Percentiles rank a stretch among this genome's conserved stretches.
Conservation (phyloP, 2,329 filamentous ascomycete genomes). For the Colletotrichum cordylinicola region DNA sequence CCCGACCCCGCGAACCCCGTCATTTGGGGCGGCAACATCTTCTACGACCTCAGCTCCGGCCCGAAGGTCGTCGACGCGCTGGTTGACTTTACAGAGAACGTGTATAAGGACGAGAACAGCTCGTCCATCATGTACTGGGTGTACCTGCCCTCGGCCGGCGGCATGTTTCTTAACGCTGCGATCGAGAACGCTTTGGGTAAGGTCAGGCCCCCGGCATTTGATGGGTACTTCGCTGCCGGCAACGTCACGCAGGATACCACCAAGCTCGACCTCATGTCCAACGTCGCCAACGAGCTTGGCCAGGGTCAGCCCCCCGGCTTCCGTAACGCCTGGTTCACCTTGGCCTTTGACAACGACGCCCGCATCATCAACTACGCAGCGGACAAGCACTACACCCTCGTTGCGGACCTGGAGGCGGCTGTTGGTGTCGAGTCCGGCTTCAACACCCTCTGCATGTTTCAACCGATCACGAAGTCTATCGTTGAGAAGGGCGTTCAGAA, state of each 20-base stretch:
- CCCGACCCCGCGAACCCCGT: conserved; percentile 28
- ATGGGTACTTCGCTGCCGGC: conserved; percentile 29
- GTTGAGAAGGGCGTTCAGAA: conserved; percentile 32
- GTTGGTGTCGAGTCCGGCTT: conserved; percentile 28
- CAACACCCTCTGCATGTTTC: conserved; percentile 36
- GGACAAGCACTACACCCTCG: conserved; percentile 34
- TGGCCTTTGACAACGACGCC: conserved; percentile 39
- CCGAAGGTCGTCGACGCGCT: conserved; percentile 33
- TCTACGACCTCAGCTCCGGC: conserved; percentile 27
- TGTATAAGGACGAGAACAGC: conserved; percentile 36
- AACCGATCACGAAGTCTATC: conserved; percentile 37
- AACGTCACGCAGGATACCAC: conserved; percentile 30
- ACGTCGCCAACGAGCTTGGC: conserved; percentile 34
- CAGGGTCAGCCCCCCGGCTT: conserved; percentile 32
- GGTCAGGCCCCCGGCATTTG: conserved; percentile 34
- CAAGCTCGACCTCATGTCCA: conserved; percentile 31
- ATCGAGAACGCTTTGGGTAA: conserved; percentile 34
- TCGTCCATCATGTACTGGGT: conserved; percentile 37
- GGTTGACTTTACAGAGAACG: conserved; percentile 35
- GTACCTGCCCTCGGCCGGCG: conserved; percentile 33
- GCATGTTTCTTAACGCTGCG: conserved; percentile 35
- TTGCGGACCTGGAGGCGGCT: conserved; percentile 29
- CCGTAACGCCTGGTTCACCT: conserved; percentile 41
- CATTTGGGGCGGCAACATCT: conserved; percentile 36
- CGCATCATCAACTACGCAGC: conserved; percentile 37